A percentile compares a stretch with the other conserved stretches of the same genome.
Conservation (phyloP, 345 rosid species). For the Mangifera indica region DNA sequence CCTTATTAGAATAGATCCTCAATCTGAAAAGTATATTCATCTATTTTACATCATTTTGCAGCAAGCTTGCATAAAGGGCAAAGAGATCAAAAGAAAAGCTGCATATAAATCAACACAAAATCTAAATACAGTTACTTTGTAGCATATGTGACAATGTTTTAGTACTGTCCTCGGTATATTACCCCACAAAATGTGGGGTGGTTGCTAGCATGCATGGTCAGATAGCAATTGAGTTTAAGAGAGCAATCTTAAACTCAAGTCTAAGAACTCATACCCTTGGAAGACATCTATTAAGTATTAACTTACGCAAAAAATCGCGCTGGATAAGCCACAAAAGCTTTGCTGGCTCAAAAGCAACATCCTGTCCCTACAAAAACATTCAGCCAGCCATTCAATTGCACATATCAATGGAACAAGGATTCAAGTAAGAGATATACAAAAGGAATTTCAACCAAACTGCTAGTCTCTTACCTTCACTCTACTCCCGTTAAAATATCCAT, state of each 20-base stretch:
- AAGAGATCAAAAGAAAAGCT: neutral
- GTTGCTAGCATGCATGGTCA: conserved; percentile 5
- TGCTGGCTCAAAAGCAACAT: conserved; percentile 95
- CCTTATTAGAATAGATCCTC: conserved; percentile 2
- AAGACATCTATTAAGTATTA: conserved; percentile 19
- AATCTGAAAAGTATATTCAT: conserved; percentile 4
- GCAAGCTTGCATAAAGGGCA: neutral
- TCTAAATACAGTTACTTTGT: neutral
- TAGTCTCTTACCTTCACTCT: conserved; percentile 88
- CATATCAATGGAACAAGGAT: conserved; percentile 6
- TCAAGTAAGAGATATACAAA: conserved; percentile 14
- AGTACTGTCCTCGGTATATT: neutral
- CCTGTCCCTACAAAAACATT: conserved; percentile 71
- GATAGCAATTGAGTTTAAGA: conserved; percentile 13
- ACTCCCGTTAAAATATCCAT: conserved; percentile 31
- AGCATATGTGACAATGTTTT: conserved; percentile 5
- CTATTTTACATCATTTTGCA: conserved; percentile 10
- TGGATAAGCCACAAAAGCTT: conserved; percentile 99
- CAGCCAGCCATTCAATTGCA: conserved; percentile 30
- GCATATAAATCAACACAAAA: neutral
- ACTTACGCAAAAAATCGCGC: conserved; percentile 98
- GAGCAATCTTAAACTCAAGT: conserved; percentile 9
- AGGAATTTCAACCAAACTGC: conserved; percentile 19
- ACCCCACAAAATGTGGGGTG: neutral
- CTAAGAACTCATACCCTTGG: conserved; percentile 12